These are phyloP conservation scores for Epichloe festucae DNA, from an alignment of 2,329 filamentous ascomycete species.

Conservation along the genomic window DNA sequence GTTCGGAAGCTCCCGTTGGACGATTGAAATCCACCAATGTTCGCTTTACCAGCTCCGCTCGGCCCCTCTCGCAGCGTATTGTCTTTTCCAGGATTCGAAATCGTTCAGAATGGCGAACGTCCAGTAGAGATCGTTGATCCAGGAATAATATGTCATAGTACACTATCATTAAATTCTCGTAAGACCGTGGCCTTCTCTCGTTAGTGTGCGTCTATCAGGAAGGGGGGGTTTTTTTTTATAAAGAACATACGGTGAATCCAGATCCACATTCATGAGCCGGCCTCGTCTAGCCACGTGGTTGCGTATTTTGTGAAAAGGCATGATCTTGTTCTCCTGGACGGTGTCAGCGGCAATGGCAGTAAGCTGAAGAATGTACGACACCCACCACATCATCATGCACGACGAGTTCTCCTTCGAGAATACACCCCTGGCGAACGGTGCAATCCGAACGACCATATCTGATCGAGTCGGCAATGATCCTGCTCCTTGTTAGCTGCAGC, in stretches of 20 bases:
- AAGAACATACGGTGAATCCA: slow-evolving; percentile 51
- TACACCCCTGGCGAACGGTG: slow-evolving; percentile 51
- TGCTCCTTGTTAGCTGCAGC: slow-evolving; percentile 12
- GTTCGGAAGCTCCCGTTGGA: slow-evolving; percentile 33
- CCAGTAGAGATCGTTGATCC: slow-evolving; percentile 39
- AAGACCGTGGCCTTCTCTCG: slow-evolving; percentile 27
- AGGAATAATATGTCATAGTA: slow-evolving; percentile 46
- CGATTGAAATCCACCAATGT: slow-evolving; percentile 53
- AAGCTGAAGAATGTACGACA: neutral
- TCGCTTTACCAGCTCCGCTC: slow-evolving; percentile 53
- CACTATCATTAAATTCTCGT: slow-evolving; percentile 49
- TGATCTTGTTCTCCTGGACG: slow-evolving; percentile 41
- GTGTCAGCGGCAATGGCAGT: slow-evolving; percentile 6
- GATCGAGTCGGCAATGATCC: slow-evolving; percentile 51
- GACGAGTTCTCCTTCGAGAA: slow-evolving; percentile 73
- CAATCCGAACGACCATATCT: slow-evolving; percentile 45
- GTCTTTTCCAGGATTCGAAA: slow-evolving; percentile 46
- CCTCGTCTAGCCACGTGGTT: slow-evolving; percentile 69
- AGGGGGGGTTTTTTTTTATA: neutral
- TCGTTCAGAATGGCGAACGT: slow-evolving; percentile 42
- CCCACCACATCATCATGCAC: slow-evolving; percentile 55
- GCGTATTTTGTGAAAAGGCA: slow-evolving; percentile 71
- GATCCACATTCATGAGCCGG: slow-evolving; percentile 49
- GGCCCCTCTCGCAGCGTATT: slow-evolving; percentile 39
- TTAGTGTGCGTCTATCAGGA: slow-evolving; percentile 8